phyloP scores from a whole-genome alignment of 1,284 basidiomycete genomes.

The Athelia psychrophila region DNA sequence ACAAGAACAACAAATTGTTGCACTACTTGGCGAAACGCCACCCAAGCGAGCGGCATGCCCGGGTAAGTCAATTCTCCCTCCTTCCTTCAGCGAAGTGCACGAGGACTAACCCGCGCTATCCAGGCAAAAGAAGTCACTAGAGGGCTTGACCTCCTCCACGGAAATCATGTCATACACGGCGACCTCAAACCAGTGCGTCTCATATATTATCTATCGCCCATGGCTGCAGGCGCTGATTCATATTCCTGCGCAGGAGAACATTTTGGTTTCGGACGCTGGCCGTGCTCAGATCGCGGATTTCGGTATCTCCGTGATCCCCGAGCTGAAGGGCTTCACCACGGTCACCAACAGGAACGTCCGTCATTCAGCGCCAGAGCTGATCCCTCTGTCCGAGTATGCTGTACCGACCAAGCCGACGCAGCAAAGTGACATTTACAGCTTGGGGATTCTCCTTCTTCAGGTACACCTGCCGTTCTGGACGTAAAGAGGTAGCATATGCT shows the following conservation, averaged over 20 bases:
- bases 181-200: neutral
- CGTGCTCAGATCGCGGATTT: neutral
- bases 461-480: neutral
- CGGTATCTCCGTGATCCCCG: neutral
- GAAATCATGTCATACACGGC: neutral
- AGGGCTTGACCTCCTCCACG: neutral
- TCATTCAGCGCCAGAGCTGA: neutral
- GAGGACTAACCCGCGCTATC: too few species aligned
- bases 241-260: neutral
- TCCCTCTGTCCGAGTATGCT: neutral
- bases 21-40: too few species aligned
- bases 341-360: neutral
- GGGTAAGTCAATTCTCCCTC: too few species aligned
- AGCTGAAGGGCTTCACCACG: neutral
- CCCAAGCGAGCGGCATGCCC: too few species aligned
- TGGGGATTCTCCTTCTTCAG: neutral
- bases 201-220: neutral
- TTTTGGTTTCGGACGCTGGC: neutral
- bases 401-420: neutral
- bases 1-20: too few species aligned
- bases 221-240: neutral
- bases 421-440: neutral
- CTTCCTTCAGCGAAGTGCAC: too few species aligned
- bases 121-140: neutral
- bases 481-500: neutral